Evolutionary conservation across 495 filamentous ascomycete species (phyloP).

Genomic region (Aspergillus diversus): DNA sequence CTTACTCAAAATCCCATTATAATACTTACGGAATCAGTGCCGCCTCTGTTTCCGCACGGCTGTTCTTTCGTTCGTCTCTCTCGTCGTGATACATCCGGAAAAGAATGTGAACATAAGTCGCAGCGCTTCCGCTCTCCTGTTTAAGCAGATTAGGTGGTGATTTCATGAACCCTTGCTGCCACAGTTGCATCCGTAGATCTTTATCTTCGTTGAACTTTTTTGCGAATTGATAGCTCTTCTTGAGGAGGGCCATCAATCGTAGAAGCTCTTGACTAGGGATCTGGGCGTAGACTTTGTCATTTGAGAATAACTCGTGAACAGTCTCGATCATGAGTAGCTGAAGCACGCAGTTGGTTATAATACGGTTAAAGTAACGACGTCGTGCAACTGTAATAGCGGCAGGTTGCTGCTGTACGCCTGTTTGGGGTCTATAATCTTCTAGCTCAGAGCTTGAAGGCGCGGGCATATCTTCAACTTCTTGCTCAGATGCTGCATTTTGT

Average conservation of each 20-base stretch:
- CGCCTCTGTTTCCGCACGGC: constrained; percentile 77
- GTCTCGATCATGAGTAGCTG: constrained; percentile 99
- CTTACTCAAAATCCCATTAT: neutral
- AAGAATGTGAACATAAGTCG: constrained; percentile 91
- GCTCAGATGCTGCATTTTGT: constrained; percentile 40
- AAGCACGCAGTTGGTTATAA: constrained; percentile 98
- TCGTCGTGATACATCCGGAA: constrained; percentile 97
- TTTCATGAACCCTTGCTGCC: constrained; percentile 99
- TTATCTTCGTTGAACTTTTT: constrained; percentile 97
- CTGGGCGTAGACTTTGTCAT: constrained; percentile 90
- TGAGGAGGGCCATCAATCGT: constrained; percentile 88
- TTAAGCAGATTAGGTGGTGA: constrained; percentile 98
- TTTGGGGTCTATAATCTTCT: constrained; percentile 83
- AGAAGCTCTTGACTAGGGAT: constrained; percentile 89
- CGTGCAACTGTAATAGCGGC: constrained; percentile 89
- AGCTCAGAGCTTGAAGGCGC: constrained; percentile 56
- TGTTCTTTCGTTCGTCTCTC: constrained; percentile 76
- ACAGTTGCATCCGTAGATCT: constrained; percentile 89
- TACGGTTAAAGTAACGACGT: constrained; percentile 97
- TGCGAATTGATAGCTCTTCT: constrained; percentile 93
- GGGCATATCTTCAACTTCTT: constrained; percentile 46
- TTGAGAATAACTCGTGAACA: constrained; percentile 96
- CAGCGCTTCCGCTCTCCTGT: constrained; percentile 90
- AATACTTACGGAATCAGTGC: constrained; percentile 82
- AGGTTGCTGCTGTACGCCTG: constrained; percentile 74